Conservation (phyloP, 108 stramenopile species). For the Fistulifera pelliculosa region DNA sequence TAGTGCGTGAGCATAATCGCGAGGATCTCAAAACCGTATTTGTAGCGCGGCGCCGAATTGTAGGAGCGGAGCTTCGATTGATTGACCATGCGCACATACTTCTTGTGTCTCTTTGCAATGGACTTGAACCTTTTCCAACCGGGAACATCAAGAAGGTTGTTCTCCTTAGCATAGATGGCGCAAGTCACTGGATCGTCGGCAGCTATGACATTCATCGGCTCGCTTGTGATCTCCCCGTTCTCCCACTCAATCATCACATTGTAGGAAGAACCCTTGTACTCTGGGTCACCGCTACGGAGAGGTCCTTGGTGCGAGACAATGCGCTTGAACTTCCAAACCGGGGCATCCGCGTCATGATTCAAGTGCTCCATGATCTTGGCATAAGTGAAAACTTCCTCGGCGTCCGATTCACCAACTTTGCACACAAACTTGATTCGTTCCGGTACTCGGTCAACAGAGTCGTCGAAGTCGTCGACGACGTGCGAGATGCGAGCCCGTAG, state of each 20-base stretch:
- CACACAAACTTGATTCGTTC: constrained; percentile 1
- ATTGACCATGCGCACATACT: neutral
- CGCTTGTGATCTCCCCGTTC: constrained; percentile 15
- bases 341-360: neutral
- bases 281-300: constrained; percentile 1
- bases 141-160: constrained; percentile 19
- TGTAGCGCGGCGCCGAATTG: constrained; percentile 2
- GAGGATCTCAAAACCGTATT: constrained; percentile 22
- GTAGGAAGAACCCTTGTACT: constrained; percentile 19
- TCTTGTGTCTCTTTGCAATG: constrained; percentile 6
- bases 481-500: neutral
- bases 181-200: constrained; percentile 25
- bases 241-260: constrained; percentile 30
- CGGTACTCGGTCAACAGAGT: no score
- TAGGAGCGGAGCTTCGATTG: constrained; percentile 6
- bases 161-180: constrained; percentile 26
- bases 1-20: constrained; percentile 10
- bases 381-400: constrained; percentile 1
- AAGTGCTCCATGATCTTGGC: neutral
- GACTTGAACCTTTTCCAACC: constrained; percentile 33
- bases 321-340: constrained; percentile 4
- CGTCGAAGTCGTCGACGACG: neutral
- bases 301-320: constrained; percentile 13
- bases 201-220: constrained; percentile 16
- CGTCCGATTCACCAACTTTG: neutral